Base-by-base conservation (phyloP, 805 yeast species). In the Lachancea fermentati region DNA sequence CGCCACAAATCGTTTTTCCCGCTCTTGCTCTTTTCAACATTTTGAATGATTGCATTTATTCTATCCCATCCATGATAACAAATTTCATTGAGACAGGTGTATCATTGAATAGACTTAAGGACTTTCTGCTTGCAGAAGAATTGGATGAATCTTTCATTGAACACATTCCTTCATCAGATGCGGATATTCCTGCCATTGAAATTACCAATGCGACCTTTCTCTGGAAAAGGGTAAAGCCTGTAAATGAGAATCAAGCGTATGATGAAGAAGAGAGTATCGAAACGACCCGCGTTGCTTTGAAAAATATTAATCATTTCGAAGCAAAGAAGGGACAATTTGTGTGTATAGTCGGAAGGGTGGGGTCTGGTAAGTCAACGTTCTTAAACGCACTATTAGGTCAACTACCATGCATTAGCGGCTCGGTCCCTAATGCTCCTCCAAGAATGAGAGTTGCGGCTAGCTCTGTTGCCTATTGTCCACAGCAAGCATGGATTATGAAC, bases 1-100 rank as follows among this genome's bases (percentile, higher is more conserved):
- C 85, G 4, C 78, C 87, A 9, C 84, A 80, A 32, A 69, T 81
- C 43, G 81, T 79, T 4, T 81, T 81, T 57, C 87, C 88, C 11
- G 78, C 85, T 2, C 65, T 81, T 44, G 63, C 85, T 1, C 62
- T 81, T 39, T 76, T 81, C 50, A 73, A 76, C 44, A 58, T 81
- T 43, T 55, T 81, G 31, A 70, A 79, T 4, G 75, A 68, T 31
- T 85, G 85, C 6, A 72, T 81, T 22, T 68, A 70, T 51, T 71
- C 72, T 8, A 69, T 81, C 36, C 89, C 89, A 0, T 61, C 69
- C 1, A 63, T 76, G 22, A 70, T 80, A 30, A 78, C 77, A 4
- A 66, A 76, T 3, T 51, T 78, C 41, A 71, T 79, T 40, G 86
- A 81, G 51, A 72, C 78, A 0, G 66, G 70, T 2, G 81, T 81